Evolutionary conservation across 1,284 basidiomycete genomes (phyloP).

Genomic region (Rhizopogon parksii): DNA sequence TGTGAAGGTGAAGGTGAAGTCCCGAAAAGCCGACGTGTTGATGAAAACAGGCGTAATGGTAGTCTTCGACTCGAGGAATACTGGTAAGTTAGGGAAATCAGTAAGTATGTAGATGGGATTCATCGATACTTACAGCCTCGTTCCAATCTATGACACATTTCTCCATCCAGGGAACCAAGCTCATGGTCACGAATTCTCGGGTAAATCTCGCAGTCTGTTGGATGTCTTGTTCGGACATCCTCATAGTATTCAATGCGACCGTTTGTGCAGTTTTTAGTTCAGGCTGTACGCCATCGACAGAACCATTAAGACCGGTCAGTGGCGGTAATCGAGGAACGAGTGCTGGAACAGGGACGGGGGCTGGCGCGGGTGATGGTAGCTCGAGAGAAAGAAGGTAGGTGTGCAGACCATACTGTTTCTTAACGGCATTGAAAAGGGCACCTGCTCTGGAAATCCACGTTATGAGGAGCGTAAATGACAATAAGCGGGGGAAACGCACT

Average conservation of each 20-base stretch:
- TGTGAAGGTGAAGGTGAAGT: slow-evolving; percentile 45
- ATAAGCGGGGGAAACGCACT: slow-evolving; percentile 42
- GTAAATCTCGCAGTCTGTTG: slow-evolving; percentile 76
- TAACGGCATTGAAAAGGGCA: slow-evolving; percentile 73
- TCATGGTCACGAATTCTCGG: slow-evolving; percentile 87
- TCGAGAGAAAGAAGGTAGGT: slow-evolving; percentile 59
- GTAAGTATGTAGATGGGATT: neutral
- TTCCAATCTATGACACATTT: slow-evolving; percentile 91
- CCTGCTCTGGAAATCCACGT: slow-evolving; percentile 43
- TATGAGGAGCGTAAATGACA: neutral
- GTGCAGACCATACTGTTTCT: slow-evolving; percentile 75
- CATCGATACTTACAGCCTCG: slow-evolving; percentile 55
- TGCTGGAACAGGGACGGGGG: slow-evolving; percentile 58
- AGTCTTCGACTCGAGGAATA: slow-evolving; percentile 80
- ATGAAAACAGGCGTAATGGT: slow-evolving; percentile 75
- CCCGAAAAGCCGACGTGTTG: slow-evolving; percentile 88
- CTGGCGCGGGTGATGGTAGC: slow-evolving; percentile 53
- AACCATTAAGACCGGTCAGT: slow-evolving; percentile 32
- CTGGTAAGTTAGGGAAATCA: slow-evolving; percentile 27
- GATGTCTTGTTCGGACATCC: slow-evolving; percentile 72
- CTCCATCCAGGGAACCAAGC: slow-evolving; percentile 95
- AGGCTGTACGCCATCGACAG: slow-evolving; percentile 17
- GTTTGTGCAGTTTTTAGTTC: slow-evolving; percentile 14
- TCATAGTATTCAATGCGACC: slow-evolving; percentile 38
- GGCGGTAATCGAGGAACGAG: slow-evolving; percentile 61